Base-by-base conservation (phyloP, 768 basidiomycete species). In the Mycena pura region DNA sequence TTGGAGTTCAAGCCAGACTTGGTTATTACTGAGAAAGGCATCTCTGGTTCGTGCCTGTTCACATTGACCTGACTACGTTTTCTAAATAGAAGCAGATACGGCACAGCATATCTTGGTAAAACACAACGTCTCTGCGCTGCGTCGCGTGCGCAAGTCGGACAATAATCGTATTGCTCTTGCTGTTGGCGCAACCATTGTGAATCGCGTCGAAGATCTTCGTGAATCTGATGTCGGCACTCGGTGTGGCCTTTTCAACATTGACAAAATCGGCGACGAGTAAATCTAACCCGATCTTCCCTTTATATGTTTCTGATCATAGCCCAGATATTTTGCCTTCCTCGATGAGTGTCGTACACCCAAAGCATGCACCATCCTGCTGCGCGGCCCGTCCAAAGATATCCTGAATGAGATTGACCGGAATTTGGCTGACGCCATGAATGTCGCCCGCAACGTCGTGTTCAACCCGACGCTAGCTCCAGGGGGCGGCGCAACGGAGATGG, bases 401-500 rank as follows among this genome's bases (percentile, higher is more conserved):
- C 82, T 99, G 47, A 97, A 98, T 75, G 97, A 99, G 78, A 93
- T 99, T 67, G 97, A 99, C 75, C 88, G 96, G 49, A 99, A 99
- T 76, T 84, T 99, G 28, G 94, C 95, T 2, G 97, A 99, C 68
- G 97, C 96, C 31, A 98, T 99, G 91, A 87, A 90, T 34, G 96
- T 99, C 55, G 96, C 96, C 3, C 89, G 96, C 24, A 99, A 99
- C 70, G 96, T 95, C 41, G 90, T 97, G 63, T 98, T 99, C 79
- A 93, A 98, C 78, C 97, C 97, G 3, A 77, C 82, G 6, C 87
- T 99, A n/a, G 92, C 91, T 0, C 96, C 96, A 0, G 96, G 96
- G 7, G 96, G 96, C 19, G 96, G 97, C 40, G 96, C 97, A 24
- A 96, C 95, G 4, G 97, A 99, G 79, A 98, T 99, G 95, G 97